Conservation (phyloP, 208 protist genomes). For the Leishmania aethiopica region DNA sequence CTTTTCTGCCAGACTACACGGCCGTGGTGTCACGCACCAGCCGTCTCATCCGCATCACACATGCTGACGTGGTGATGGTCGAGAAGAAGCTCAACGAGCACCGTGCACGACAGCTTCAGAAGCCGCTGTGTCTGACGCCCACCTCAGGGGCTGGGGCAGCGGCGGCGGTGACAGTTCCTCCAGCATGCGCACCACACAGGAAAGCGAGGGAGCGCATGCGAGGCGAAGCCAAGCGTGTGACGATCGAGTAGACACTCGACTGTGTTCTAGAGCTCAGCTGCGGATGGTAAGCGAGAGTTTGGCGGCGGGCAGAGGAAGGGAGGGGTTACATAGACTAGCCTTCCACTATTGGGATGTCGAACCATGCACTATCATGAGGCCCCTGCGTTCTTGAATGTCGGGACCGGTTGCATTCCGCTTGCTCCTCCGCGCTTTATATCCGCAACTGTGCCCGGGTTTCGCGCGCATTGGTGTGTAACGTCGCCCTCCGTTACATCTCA, state of each 20-base stretch:
- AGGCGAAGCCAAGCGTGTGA: slow-evolving; percentile 20
- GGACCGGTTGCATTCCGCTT: not conserved
- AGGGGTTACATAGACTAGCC: not conserved
- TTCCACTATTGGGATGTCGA: not conserved
- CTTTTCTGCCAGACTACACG: slow-evolving; percentile 74
- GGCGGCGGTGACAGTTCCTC: slow-evolving; percentile 14
- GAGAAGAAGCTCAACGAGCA: slow-evolving; percentile 33
- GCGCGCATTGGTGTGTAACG: not conserved
- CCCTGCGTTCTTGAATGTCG: not conserved
- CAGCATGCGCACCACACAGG: not conserved
- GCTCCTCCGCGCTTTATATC: not conserved
- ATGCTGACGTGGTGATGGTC: slow-evolving; percentile 43
- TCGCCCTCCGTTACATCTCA: not conserved
- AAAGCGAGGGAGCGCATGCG: slow-evolving; percentile 1
- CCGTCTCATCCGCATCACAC: slow-evolving; percentile 55
- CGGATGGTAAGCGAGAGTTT: not conserved
- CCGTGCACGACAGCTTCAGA: slow-evolving; percentile 15
- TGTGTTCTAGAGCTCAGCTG: not conserved
- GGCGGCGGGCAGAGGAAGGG: not conserved
- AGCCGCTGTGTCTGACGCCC: slow-evolving; percentile 14
- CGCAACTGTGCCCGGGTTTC: not conserved
- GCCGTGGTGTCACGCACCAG: slow-evolving; percentile 55
- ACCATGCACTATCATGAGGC: not conserved
- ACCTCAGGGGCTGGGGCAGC: not conserved
- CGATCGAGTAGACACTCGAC: slow-evolving; percentile 15